Evolutionary conservation across 495 filamentous ascomycete genomes (phyloP).

Genomic region (Neurospora tetraspora): DNA sequence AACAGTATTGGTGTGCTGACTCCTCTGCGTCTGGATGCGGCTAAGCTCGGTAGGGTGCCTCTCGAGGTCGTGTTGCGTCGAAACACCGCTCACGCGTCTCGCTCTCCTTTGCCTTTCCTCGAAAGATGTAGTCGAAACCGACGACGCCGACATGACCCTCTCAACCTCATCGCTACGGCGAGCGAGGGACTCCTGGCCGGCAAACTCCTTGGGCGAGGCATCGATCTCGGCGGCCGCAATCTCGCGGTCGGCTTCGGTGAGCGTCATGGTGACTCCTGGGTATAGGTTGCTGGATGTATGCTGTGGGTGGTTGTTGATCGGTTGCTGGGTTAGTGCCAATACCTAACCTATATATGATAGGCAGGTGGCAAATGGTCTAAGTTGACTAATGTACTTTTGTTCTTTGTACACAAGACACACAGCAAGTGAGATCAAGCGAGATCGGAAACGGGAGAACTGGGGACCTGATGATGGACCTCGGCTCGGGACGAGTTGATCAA

Average conservation of each 20-base stretch:
- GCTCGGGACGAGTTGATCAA: slow-evolving; percentile 4
- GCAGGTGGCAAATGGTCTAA: neutral
- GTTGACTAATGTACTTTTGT: neutral
- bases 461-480: neutral
- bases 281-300: neutral
- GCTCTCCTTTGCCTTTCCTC: slow-evolving; percentile 12
- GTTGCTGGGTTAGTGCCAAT: neutral
- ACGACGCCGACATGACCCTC: slow-evolving; percentile 36
- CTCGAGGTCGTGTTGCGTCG: slow-evolving; percentile 59
- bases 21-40: slow-evolving; percentile 63
- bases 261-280: slow-evolving; percentile 15
- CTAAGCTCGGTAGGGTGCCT: slow-evolving; percentile 63
- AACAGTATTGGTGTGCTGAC: slow-evolving; percentile 68
- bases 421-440: neutral
- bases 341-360: neutral
- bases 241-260: slow-evolving; percentile 43
- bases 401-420: neutral
- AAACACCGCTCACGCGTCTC: slow-evolving; percentile 44
- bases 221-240: slow-evolving; percentile 40
- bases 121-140: slow-evolving; percentile 37
- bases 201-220: slow-evolving; percentile 14
- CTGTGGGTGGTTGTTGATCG: neutral
- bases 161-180: slow-evolving; percentile 38
- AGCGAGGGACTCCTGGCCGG: slow-evolving; percentile 14
- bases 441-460: neutral